Evolutionary conservation across 257 asterid species (phyloP).

Genomic region (Primulina tabacum): DNA sequence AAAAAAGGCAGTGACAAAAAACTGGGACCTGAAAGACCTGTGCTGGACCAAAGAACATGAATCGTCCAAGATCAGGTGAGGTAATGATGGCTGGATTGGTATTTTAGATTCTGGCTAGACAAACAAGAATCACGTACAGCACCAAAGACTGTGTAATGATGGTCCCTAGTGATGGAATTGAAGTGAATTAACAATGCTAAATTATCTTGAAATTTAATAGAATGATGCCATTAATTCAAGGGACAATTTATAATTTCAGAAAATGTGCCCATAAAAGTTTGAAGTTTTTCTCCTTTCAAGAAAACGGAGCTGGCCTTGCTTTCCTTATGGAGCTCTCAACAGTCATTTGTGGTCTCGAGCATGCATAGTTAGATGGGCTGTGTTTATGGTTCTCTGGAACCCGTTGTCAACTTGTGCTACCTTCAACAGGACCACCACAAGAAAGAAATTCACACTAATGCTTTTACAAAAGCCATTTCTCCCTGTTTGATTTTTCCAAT

Average conservation of each 20-base stretch:
- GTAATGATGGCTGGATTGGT: constrained; percentile 20
- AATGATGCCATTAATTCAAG: neutral
- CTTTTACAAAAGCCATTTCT: neutral
- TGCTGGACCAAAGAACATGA: constrained; percentile 19
- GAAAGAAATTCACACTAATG: neutral
- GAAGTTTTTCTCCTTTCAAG: no score
- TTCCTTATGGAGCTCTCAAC: neutral
- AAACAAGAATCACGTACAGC: constrained; percentile 21
- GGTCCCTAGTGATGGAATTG: neutral
- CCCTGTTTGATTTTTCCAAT: neutral
- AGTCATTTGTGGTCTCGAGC: neutral
- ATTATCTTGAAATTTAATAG: neutral
- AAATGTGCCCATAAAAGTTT: neutral
- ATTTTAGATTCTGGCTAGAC: constrained; percentile 29
- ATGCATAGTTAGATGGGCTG: no score
- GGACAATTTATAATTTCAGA: neutral
- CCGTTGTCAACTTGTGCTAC: neutral
- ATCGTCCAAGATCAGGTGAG: constrained; percentile 14
- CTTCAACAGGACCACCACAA: neutral
- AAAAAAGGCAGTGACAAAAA: constrained; percentile 21
- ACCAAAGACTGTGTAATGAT: neutral
- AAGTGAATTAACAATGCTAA: constrained; percentile 25
- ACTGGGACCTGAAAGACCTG: constrained; percentile 23
- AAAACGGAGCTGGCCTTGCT: neutral
- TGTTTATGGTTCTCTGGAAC: neutral